Percentiles rank a stretch among this genome's conserved stretches.
Conservation (phyloP, 352 stramenopile genomes). For the Phytophthora citricola region DNA sequence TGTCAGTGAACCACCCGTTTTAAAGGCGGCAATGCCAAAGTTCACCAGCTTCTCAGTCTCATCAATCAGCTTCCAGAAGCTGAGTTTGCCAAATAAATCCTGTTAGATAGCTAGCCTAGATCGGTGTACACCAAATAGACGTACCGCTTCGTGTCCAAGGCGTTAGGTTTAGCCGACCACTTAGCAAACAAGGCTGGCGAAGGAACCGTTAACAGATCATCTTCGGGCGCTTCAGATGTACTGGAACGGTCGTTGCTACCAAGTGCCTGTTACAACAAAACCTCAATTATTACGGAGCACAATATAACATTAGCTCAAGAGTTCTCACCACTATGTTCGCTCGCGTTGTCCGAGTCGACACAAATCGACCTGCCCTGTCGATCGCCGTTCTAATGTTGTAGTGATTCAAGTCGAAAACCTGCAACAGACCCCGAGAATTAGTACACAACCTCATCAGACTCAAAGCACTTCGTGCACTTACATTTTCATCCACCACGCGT, state of each 20-base stretch:
- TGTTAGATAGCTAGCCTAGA: background rate
- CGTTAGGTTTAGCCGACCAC: constrained; percentile 41
- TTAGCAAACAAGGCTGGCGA: constrained; percentile 44
- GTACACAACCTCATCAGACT: background rate
- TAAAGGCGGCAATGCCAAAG: constrained; percentile 64
- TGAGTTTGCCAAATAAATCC: constrained; percentile 9
- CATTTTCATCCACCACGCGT: constrained; percentile 67
- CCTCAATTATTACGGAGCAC: background rate
- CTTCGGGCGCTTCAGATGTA: constrained; percentile 73
- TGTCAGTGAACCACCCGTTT: constrained; percentile 48
- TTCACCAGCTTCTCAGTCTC: constrained; percentile 69
- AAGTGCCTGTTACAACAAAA: constrained; percentile 21
- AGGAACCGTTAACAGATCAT: constrained; percentile 60
- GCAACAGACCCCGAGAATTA: constrained; percentile 8
- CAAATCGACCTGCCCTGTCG: constrained; percentile 52
- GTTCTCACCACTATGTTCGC: constrained; percentile 42
- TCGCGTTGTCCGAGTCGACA: constrained; percentile 32
- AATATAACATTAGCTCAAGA: constrained; percentile 1
- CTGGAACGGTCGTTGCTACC: constrained; percentile 18
- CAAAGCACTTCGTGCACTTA: constrained; percentile 26
- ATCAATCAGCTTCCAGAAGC: constrained; percentile 76
- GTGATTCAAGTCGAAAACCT: constrained; percentile 62
- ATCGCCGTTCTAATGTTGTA: constrained; percentile 73
- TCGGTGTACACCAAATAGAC: background rate
- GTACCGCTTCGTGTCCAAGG: constrained; percentile 57